Evolutionary conservation across 2,329 filamentous ascomycete genomes (phyloP).

Genomic region (Colletotrichum viniferum): DNA sequence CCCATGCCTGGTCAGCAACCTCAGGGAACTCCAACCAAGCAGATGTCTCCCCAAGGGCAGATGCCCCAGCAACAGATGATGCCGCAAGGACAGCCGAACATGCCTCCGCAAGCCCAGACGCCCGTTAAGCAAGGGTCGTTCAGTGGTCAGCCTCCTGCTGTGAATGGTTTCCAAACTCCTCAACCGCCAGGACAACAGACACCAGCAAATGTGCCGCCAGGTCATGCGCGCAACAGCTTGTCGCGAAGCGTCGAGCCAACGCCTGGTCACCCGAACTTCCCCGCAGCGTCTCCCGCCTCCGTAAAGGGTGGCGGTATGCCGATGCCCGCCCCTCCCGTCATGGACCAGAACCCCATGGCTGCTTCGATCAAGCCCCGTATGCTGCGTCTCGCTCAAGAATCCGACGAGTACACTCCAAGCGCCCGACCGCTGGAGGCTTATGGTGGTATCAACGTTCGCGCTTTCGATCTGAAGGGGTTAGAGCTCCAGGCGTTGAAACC

Average conservation of each 20-base stretch:
- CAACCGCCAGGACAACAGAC: constrained; percentile 49
- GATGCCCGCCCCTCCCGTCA: constrained; percentile 32
- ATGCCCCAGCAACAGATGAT: constrained; percentile 35
- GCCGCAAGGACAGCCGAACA: constrained; percentile 40
- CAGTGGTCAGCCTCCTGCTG: constrained; percentile 43
- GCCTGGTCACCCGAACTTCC: constrained; percentile 41
- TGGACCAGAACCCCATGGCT: constrained; percentile 16
- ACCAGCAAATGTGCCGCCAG: constrained; percentile 42
- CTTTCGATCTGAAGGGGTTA: constrained; percentile 66
- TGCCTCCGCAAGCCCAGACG: constrained; percentile 36
- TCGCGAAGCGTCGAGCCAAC: constrained; percentile 55
- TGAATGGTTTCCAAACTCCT: constrained; percentile 55
- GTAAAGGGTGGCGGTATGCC: constrained; percentile 46
- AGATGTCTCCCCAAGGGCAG: constrained; percentile 35
- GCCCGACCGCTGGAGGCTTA: constrained; percentile 61
- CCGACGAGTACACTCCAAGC: constrained; percentile 61
- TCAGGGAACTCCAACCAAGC: constrained; percentile 47
- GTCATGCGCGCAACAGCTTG: constrained; percentile 55
- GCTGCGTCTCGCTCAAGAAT: constrained; percentile 46
- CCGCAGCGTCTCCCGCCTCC: constrained; percentile 50
- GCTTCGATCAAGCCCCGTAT: constrained; percentile 32
- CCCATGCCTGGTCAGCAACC: constrained; percentile 36
- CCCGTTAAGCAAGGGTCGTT: constrained; percentile 53
- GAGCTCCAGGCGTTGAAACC: constrained; percentile 74
- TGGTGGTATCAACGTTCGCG: constrained; percentile 75